Evolutionary conservation across 441 rosid species (phyloP).

Genomic region (Daphne laureola): DNA sequence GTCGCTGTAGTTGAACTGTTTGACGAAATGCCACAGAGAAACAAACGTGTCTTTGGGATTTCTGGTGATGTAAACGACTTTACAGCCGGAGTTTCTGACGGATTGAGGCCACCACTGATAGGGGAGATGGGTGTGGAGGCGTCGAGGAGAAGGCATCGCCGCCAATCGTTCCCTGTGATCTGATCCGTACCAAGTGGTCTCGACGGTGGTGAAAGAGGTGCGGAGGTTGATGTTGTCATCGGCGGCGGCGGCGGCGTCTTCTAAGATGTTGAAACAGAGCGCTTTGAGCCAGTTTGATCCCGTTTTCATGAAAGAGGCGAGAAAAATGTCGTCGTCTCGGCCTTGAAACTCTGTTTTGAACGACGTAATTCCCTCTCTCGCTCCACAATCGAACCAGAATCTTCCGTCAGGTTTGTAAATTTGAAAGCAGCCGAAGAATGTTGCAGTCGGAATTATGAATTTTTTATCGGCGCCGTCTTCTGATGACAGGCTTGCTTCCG

Average conservation of each 20-base stretch:
- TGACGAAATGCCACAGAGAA: slow-evolving; percentile 37
- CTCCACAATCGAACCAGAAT: too few species aligned
- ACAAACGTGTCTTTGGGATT: slow-evolving; percentile 37
- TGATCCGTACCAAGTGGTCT: slow-evolving; percentile 16
- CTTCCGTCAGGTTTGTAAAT: too few species aligned
- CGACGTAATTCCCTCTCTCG: too few species aligned
- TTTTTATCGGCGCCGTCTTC: too few species aligned
- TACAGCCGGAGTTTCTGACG: slow-evolving; percentile 23
- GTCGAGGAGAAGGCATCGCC: slow-evolving; percentile 22
- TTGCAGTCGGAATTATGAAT: too few species aligned
- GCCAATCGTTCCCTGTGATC: slow-evolving; percentile 19
- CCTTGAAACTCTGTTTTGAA: too few species aligned
- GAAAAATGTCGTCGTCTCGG: not conserved
- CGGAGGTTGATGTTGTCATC: slow-evolving; percentile 6
- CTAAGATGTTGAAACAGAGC: slow-evolving; percentile 17
- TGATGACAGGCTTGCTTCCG: too few species aligned
- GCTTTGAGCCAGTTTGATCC: slow-evolving; percentile 26
- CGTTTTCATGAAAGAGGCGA: slow-evolving; percentile 18
- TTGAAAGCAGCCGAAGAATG: too few species aligned
- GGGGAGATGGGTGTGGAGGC: slow-evolving; percentile 31
- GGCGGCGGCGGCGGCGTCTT: not conserved
- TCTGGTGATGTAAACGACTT: slow-evolving; percentile 30
- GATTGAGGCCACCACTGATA: slow-evolving; percentile 22
- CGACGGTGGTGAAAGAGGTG: slow-evolving; percentile 21
- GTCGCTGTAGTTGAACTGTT: not conserved